phyloP scores from a whole-genome alignment of 2,329 filamentous ascomycete genomes.

The Fusarium fujikuroi region DNA sequence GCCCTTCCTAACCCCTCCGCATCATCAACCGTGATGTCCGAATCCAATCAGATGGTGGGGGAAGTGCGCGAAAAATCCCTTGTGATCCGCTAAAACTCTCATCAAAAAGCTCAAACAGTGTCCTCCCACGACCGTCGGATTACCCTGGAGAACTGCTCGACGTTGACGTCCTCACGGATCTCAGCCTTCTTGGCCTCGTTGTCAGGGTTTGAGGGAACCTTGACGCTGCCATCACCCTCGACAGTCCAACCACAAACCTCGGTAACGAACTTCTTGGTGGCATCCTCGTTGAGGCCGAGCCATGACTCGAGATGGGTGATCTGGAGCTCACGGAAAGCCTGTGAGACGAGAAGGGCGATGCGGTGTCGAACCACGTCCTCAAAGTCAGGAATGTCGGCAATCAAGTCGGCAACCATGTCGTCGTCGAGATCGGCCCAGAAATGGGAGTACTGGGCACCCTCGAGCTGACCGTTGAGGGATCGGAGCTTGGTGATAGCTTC shows the following conservation, averaged over 20 bases:
- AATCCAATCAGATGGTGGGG: constrained; percentile 36
- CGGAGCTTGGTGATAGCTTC: constrained; percentile 93
- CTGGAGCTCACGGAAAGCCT: constrained; percentile 79
- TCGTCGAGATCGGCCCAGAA: constrained; percentile 98
- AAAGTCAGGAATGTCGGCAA: constrained; percentile 93
- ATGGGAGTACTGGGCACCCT: constrained; percentile 86
- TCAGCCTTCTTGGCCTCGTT: constrained; percentile 97
- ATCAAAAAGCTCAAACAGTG: constrained; percentile 46
- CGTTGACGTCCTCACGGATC: constrained; percentile 93
- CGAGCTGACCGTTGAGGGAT: constrained; percentile 85
- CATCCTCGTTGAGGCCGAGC: constrained; percentile 76
- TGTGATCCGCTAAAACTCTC: constrained; percentile 28
- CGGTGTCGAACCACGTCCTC: constrained; percentile 92
- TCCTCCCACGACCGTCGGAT: constrained; percentile 89
- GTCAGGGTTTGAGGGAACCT: constrained; percentile 91
- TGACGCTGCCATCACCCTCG: constrained; percentile 72
- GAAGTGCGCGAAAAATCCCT: constrained; percentile 35
- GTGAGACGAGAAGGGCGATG: constrained; percentile 87
- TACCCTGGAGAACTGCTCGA: constrained; percentile 85
- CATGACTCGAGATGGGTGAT: constrained; percentile 76
- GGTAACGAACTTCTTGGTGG: constrained; percentile 79
- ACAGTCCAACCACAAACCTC: constrained; percentile 91
- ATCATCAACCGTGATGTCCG: constrained; percentile 47
- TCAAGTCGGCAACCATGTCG: constrained; percentile 94
- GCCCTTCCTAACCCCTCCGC: constrained; percentile 37